These are phyloP conservation scores for Backusella tuberculispora DNA, from an alignment of 192 early-diverging fungal genomes.

Conservation along the genomic window DNA sequence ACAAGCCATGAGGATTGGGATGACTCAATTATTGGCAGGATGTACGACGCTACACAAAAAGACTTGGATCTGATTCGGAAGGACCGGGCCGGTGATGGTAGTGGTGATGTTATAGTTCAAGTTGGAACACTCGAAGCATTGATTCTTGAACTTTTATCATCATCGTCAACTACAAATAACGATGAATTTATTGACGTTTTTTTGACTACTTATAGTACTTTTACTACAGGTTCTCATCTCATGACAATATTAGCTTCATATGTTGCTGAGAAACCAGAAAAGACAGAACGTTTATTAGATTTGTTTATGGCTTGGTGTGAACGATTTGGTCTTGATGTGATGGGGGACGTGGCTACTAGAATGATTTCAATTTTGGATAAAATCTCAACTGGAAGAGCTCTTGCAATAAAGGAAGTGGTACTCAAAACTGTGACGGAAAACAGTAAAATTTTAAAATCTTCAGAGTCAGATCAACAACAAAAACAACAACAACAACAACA, in stretches of 20 bases:
- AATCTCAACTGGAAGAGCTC: not conserved
- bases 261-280: not conserved
- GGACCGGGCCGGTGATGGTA: not conserved
- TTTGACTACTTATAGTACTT: conserved; percentile 45
- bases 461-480: not conserved
- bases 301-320: conserved; percentile 43
- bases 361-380: conserved; percentile 35
- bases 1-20: not conserved
- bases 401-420: conserved; percentile 1
- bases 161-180: conserved; percentile 34
- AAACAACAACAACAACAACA: not conserved
- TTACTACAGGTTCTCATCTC: conserved; percentile 37
- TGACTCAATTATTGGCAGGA: conserved; percentile 5
- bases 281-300: not conserved
- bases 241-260: conserved; percentile 9
- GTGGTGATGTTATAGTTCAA: conserved; percentile 28
- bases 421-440: conserved; percentile 24
- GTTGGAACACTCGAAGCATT: conserved; percentile 50
- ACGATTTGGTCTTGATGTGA: conserved; percentile 34
- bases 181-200: conserved; percentile 42
- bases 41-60: conserved; percentile 31
- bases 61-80: conserved; percentile 57
- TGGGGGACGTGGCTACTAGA: conserved; percentile 37
- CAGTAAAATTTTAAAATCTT: not conserved
- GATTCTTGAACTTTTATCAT: conserved; percentile 62